Percentiles rank a stretch among this genome's conserved stretches.
Conservation (phyloP, 2,329 filamentous ascomycete species). For the Nectriaceae sp. region DNA sequence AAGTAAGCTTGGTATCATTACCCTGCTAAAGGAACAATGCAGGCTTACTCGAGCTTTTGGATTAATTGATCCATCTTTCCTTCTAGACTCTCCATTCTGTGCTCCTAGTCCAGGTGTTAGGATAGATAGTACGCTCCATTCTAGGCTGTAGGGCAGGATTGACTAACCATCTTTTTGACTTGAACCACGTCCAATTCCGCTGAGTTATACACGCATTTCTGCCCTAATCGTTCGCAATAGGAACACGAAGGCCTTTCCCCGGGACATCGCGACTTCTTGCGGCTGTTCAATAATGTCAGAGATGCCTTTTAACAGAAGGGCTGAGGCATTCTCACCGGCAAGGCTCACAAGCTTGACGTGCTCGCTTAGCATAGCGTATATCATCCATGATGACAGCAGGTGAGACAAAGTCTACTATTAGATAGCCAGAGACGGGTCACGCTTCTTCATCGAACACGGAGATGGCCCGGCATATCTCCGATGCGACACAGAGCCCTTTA, state of each 20-base stretch:
- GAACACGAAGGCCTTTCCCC: slow-evolving; percentile 52
- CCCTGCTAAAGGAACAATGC: no score
- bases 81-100: neutral
- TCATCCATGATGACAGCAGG: no score
- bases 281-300: no score
- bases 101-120: neutral
- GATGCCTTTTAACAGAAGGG: neutral
- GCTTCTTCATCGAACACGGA: no score
- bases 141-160: neutral
- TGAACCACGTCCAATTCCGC: neutral
- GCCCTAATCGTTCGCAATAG: slow-evolving; percentile 48
- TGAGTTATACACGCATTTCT: slow-evolving; percentile 47
- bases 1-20: no score
- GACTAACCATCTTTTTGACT: no score
- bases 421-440: no score
- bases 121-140: neutral
- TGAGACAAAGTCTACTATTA: no score
- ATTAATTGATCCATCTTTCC: neutral
- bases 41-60: neutral
- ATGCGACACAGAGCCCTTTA: no score
- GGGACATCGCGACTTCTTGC: slow-evolving; percentile 54
- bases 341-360: neutral
- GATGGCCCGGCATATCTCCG: no score
- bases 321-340: neutral
- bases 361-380: no score